Conservation (phyloP, 345 rosid species). For the Populus ilicifolia region DNA sequence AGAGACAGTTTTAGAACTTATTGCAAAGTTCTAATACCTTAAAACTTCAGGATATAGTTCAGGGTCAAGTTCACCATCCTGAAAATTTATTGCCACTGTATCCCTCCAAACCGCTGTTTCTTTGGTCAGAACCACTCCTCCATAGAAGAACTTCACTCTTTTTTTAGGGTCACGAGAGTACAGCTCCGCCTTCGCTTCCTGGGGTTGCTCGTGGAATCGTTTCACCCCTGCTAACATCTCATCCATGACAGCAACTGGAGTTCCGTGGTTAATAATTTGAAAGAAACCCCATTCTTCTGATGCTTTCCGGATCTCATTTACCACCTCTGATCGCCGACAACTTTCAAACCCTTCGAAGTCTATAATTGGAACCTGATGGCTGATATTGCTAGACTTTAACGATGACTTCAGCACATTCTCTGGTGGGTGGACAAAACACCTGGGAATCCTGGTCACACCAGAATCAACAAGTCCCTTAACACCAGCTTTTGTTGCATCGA, state of each 20-base stretch:
- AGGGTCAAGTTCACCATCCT: slow-evolving; percentile 36
- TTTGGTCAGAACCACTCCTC: slow-evolving; percentile 33
- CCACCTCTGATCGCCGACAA: too few relatives aligned
- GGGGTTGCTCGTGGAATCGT: slow-evolving; percentile 43
- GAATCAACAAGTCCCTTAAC: too few relatives aligned
- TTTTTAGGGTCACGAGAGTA: slow-evolving; percentile 33
- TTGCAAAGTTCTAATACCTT: slow-evolving; percentile 27
- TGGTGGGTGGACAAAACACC: too few relatives aligned
- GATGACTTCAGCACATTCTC: slow-evolving; percentile 6
- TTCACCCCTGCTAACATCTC: slow-evolving; percentile 31
- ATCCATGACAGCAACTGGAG: slow-evolving; percentile 35
- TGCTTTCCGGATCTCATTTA: slow-evolving; percentile 8
- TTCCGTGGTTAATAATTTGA: slow-evolving; percentile 45
- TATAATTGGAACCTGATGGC: not conserved
- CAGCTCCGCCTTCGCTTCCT: slow-evolving; percentile 37
- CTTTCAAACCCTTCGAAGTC: too few relatives aligned
- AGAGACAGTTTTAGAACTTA: too few relatives aligned
- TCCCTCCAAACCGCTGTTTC: slow-evolving; percentile 49
- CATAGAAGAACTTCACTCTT: slow-evolving; percentile 28
- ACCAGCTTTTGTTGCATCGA: too few relatives aligned
- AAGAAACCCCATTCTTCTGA: slow-evolving; percentile 47
- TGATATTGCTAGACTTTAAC: not conserved
- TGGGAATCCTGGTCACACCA: too few relatives aligned
- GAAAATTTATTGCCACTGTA: slow-evolving; percentile 37
- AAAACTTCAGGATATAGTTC: slow-evolving; percentile 28